phyloP scores from a whole-genome alignment of 768 basidiomycete genomes.

The Pleurotus sapidus region DNA sequence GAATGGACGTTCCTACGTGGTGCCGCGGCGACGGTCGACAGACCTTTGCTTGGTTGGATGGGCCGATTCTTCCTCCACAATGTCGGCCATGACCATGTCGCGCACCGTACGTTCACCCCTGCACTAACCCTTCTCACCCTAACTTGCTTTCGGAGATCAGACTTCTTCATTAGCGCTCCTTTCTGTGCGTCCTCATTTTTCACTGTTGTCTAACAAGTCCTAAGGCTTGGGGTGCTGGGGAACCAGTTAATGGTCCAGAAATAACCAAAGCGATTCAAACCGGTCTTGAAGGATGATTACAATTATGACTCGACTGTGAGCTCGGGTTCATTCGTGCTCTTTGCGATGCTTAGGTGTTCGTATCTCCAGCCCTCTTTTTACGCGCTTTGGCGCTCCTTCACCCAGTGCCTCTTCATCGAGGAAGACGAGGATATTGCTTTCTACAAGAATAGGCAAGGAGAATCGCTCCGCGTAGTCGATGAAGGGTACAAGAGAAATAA shows the following conservation, averaged over 20 bases:
- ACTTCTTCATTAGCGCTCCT: constrained; percentile 49
- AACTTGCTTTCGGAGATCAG: constrained; percentile 10
- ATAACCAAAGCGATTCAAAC: constrained; percentile 48
- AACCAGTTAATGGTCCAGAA: constrained; percentile 50
- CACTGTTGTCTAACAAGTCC: no score
- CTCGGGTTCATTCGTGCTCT: not conserved
- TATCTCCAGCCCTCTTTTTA: constrained; percentile 33
- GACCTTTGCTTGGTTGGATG: constrained; percentile 57
- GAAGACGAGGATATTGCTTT: constrained; percentile 62
- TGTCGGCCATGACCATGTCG: constrained; percentile 44
- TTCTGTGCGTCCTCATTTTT: constrained; percentile 31
- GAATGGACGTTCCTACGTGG: constrained; percentile 59
- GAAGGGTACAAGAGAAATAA: not conserved
- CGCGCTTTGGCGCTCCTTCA: constrained; percentile 59
- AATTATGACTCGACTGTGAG: constrained; percentile 55
- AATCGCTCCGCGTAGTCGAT: constrained; percentile 16
- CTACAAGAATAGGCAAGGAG: constrained; percentile 53
- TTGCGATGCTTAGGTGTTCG: not conserved
- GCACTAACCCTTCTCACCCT: not conserved
- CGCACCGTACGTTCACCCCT: constrained; percentile 30
- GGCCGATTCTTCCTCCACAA: constrained; percentile 65
- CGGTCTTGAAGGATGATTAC: constrained; percentile 47
- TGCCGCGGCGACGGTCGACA: constrained; percentile 56
- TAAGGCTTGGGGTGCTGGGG: no score
- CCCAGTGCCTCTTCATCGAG: constrained; percentile 60